Evolutionary conservation across 148 eudicot species (phyloP), one percentile per base, ranked within the genome.

Genomic region (Vaccinium vitisidaea): DNA sequence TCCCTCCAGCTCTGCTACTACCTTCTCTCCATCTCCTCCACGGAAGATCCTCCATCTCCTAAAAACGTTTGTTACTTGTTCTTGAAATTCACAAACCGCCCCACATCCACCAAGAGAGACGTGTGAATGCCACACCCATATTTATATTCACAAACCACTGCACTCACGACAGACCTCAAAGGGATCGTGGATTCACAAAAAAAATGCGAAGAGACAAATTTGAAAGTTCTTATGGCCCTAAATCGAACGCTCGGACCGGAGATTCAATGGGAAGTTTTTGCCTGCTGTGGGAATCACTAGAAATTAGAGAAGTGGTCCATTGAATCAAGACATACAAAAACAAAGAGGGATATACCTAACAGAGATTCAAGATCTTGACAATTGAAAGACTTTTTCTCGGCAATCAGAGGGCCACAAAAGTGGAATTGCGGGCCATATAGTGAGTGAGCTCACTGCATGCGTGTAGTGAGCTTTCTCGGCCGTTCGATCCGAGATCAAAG

Each of bases 51-150:
- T n/a, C n/a, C n/a, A n/a, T n/a, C n/a, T n/a, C n/a, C n/a, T n/a
- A n/a, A n/a, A n/a, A n/a, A n/a, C n/a, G n/a, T n/a, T n/a, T n/a
- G n/a, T n/a, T n/a, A n/a, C n/a, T n/a, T n/a, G n/a, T n/a, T n/a
- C n/a, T n/a, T n/a, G n/a, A n/a, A n/a, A n/a, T n/a, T n/a, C n/a
- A n/a, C n/a, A n/a, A n/a, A n/a, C 88, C 85, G 58, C 90, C 83
- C 85, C 92, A 85, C 75, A 90, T 43, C 92, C 89, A 90, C 91
- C 89, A 79, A 14, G 89, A 85, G 46, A 85, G 48, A 39, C 58
- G 58, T 25, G 84, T 78, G 81, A 90, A 85, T 39, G 87, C 84
- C 30, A 88, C 80, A 50, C 90, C 83, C 90, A 88, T 90, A 81
- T 56, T 11, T 80, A 32, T n/a, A 25, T 46, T 30, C 65, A 69